Evolutionary conservation across 192 early-diverging fungal genomes (phyloP), one percentile per base, ranked within the genome.

Genomic region (Umbelopsis vinacea): DNA sequence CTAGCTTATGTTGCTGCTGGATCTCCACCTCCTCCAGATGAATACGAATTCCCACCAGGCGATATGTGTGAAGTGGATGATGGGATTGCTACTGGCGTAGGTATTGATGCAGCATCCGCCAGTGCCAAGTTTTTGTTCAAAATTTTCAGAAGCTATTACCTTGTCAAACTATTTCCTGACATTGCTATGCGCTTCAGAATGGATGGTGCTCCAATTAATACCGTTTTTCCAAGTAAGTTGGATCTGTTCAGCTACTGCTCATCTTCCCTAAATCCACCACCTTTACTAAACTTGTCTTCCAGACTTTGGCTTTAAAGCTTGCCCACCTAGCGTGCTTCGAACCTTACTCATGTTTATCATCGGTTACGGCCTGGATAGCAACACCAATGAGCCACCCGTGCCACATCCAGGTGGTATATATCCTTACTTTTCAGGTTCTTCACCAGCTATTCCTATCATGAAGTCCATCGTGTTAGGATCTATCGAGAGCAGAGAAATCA

Each of bases 91-190:
- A 82, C 82, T 4, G 86, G 84, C 10, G 83, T 90, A 24, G 81
- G 86, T 12, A 87, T 89, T 70, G 85, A 88, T 76, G 82, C 85
- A 14, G 86, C 87, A 14, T 76, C 83, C 24, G 82, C 82, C 2
- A 80, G 87, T 26, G 83, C 89, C 19, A 80, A 83, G 33, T 89
- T 90, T 70, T 86, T 93, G 79, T 95, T 91, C 83, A 78, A 89
- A n/a, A 80, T 92, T 22, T 85, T 95, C 71, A 84, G 84, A 52
- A 84, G 84, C 19, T 75, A 83, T 48, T 94, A 93, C 69, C 79
- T 95, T 6, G 75, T 83, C 21, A 83, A 89, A 66, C 82, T 95
- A 24, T 92, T 95, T 72, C 94, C 94, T 17, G 73, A 74, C 15
- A 79, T 89, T 22, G 79, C 90, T 6, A 77, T 82, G 46, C 76